Evolutionary conservation across 2,329 filamentous ascomycete species (phyloP).

Genomic region (Trichoderma sp.): DNA sequence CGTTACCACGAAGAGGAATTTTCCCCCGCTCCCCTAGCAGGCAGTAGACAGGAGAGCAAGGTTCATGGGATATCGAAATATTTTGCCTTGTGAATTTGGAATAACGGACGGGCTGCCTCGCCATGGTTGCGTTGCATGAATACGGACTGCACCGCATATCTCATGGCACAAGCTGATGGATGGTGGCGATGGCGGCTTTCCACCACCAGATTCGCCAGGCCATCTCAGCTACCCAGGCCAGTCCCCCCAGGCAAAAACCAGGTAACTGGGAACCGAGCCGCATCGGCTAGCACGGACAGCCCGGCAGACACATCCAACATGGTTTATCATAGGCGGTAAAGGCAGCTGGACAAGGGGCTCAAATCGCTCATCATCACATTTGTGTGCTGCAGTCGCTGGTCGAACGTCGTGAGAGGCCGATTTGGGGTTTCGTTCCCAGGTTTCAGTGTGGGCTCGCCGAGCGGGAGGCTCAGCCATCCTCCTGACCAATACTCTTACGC

Average conservation of each 20-base stretch:
- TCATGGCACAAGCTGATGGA: not conserved
- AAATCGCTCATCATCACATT: constrained; percentile 13
- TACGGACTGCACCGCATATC: not conserved
- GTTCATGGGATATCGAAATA: not conserved
- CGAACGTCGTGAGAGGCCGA: not conserved
- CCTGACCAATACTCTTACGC: not conserved
- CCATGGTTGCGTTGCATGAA: not conserved
- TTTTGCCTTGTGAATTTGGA: not conserved
- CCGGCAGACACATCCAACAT: constrained; percentile 15
- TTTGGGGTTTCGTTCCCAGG: not conserved
- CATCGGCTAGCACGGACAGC: constrained; percentile 18
- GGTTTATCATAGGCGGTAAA: not conserved
- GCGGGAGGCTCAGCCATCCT: not conserved
- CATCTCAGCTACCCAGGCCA: not conserved
- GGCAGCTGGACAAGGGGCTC: constrained; percentile 10
- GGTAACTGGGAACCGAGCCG: constrained; percentile 20
- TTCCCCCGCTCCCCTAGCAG: not conserved
- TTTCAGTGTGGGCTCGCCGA: constrained; percentile 12
- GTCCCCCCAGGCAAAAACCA: constrained; percentile 10
- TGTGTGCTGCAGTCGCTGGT: not conserved
- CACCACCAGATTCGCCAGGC: constrained; percentile 11
- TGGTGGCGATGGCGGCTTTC: constrained; percentile 5
- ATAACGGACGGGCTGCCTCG: not conserved
- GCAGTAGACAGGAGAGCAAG: not conserved
- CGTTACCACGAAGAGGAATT: not conserved